Evolutionary conservation across 768 basidiomycete species (phyloP).

Genomic region (Rhodocollybia butyracea): DNA sequence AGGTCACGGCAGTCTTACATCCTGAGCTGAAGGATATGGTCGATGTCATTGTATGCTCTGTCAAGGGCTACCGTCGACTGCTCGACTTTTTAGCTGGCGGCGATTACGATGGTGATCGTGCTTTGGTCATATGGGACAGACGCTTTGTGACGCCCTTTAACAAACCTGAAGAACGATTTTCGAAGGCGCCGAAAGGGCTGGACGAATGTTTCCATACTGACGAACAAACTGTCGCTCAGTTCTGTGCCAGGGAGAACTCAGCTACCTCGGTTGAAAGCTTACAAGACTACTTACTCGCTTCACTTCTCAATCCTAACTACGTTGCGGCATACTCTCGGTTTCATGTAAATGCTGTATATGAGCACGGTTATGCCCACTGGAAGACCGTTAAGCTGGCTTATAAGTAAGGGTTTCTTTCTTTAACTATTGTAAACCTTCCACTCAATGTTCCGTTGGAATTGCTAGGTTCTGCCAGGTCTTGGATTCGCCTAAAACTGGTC

Average conservation of each 20-base stretch:
- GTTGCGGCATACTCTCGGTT: conserved; percentile 55
- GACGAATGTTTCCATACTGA: conserved; percentile 36
- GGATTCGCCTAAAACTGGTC: conserved; percentile 61
- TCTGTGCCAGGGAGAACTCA: conserved; percentile 27
- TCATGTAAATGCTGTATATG: conserved; percentile 56
- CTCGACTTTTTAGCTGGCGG: conserved; percentile 67
- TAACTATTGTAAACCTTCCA: background rate
- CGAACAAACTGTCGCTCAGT: conserved; percentile 41
- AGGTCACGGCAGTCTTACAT: conserved; percentile 53
- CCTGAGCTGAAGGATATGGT: conserved; percentile 43
- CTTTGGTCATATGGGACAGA: conserved; percentile 55
- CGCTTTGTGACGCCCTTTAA: conserved; percentile 50
- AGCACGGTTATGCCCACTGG: conserved; percentile 44
- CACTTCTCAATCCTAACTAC: conserved; percentile 39
- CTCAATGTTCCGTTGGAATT: too few relatives aligned
- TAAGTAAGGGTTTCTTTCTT: conserved; percentile 28
- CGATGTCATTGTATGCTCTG: conserved; percentile 61
- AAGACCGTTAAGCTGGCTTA: conserved; percentile 55
- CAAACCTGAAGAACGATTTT: conserved; percentile 48
- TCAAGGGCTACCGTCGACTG: conserved; percentile 48
- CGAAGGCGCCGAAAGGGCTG: conserved; percentile 46
- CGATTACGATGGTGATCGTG: conserved; percentile 72
- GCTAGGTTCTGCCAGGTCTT: conserved; percentile 48
- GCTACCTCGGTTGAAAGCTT: conserved; percentile 25
- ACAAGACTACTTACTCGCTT: conserved; percentile 50